Evolutionary conservation across 345 rosid genomes (phyloP).

Genomic region (Brassica juncea): DNA sequence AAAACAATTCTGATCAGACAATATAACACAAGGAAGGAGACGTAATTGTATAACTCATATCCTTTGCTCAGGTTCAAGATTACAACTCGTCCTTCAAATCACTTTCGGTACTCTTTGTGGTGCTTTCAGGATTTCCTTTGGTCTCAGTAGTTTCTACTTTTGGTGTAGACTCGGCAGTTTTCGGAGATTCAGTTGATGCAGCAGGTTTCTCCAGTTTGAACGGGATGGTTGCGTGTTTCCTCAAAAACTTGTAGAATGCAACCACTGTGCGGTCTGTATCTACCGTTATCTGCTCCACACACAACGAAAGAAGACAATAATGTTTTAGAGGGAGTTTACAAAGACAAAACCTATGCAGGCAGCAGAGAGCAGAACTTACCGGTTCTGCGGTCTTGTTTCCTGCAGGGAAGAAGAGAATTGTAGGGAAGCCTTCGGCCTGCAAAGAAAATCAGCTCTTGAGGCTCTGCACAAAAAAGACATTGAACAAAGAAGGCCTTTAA

Average conservation of each 20-base stretch:
- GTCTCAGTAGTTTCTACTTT: constrained; percentile 44
- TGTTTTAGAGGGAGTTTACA: background rate
- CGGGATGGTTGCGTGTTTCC: constrained; percentile 87
- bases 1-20: constrained; percentile 15
- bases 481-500: background rate
- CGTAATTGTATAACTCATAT: constrained; percentile 7
- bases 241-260: constrained; percentile 85
- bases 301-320: no score
- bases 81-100: constrained; percentile 81
- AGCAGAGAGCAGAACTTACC: constrained; percentile 50
- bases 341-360: background rate
- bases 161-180: constrained; percentile 41
- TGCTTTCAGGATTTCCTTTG: constrained; percentile 12
- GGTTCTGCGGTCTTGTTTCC: constrained; percentile 98
- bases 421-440: constrained; percentile 96
- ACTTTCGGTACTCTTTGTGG: constrained; percentile 23
- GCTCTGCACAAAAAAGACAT: constrained; percentile 1
- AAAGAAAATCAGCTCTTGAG: constrained; percentile 2
- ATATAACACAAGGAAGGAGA: constrained; percentile 16
- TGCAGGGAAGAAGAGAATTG: constrained; percentile 94
- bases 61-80: constrained; percentile 23
- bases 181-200: constrained; percentile 50
- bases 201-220: constrained; percentile 90
- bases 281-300: constrained; percentile 66
- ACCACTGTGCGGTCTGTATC: constrained; percentile 93